Evolutionary conservation across 2,329 filamentous ascomycete species (phyloP), one percentile per base, ranked within the genome.

Genomic region (Aspergillus proliferans): DNA sequence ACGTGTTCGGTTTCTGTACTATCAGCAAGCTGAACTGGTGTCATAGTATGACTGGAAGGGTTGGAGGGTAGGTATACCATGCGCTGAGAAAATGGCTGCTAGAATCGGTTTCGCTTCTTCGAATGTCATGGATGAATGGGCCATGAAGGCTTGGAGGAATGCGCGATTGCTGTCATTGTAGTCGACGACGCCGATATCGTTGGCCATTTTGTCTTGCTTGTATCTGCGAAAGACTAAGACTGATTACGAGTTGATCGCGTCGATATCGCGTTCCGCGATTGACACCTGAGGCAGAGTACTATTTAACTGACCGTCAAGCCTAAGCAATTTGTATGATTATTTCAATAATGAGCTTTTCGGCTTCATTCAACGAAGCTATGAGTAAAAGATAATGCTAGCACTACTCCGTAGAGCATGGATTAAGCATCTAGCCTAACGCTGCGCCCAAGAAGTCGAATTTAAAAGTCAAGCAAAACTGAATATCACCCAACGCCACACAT

Each of bases 141-240:
- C 83, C 68, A 96, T 78, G 57, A 98, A 84, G 44, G 88, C 87
- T 70, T 98, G 93, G 0, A 97, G 76, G 63, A 98, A 95, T 7
- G 92, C 91, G 49, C 89, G 85, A 66, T 96, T 87, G 53, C 78
- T 78, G 64, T 94, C 76, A 59, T 77, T 72, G 60, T 84, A 84
- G 50, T 59, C 56, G 22, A 48, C 48, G 28, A 57, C 58, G 28
- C 61, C 52, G 44, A 49, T 42, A 15, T 50, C 45, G 40, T 47
- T 50, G 18, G 58, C 52, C 51, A 58, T 53, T 4, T 18, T 51
- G 22, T 34, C 33, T 12, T 43, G 42, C 19, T 22, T 9, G 9
- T 44, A n/a, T 39, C 24, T 22, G 19, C 3, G 5, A 44, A 44
- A n/a, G 12, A 12, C 19, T 3, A 39, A 33, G 19, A 41, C 43